Evolutionary conservation across 139 green algal species (phyloP), one percentile per base, ranked within the genome.

Genomic region (Coccomyxa sp.): DNA sequence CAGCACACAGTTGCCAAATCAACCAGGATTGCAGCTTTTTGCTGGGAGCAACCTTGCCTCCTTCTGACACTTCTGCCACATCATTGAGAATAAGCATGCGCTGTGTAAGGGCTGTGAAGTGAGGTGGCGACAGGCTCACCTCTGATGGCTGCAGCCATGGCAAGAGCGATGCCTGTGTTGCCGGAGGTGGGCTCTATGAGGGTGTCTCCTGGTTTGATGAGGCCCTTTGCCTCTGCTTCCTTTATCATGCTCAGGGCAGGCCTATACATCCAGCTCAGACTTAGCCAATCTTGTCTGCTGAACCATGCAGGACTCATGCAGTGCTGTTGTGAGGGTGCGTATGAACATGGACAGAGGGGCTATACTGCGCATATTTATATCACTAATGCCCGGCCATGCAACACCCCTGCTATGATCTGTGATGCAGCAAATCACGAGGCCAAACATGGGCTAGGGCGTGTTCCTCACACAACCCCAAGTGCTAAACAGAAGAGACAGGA

Each of bases 131-230:
- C 8, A 16, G 50, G 8, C 55, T 31, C 36, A 81, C 83, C 83
- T 73, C 79, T 87, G 58, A 89, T 90, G 38, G 85, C 85, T 33
- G 85, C 85, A 22, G 82, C 82, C 85, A 87, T 87, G 69, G 86
- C 86, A 35, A 90, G 81, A 0, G 81, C 86, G 78, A 90, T 86
- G 76, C 86, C 86, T 34, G 86, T 90, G 83, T 90, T 90, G 44
- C 83, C 86, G 39, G 74, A 83, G 40, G 86, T 90, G 72, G 81
- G 83, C 58, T 90, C 86, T 34, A 90, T 86, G 0, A 90, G 38
- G 18, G 81, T 87, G 55, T 86, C 83, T 6, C 86, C 86, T 34
- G 78, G 86, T 27, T 76, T 84, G 29, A 90, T 82, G 35, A 64
- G n/a, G 16, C 86, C 86, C 69, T 58, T 35, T 12, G n/a, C 6